Evolutionary conservation across 1,139 yeast genomes (phyloP), one percentile per base, ranked within the genome.

Genomic region (Pichia sp.): DNA sequence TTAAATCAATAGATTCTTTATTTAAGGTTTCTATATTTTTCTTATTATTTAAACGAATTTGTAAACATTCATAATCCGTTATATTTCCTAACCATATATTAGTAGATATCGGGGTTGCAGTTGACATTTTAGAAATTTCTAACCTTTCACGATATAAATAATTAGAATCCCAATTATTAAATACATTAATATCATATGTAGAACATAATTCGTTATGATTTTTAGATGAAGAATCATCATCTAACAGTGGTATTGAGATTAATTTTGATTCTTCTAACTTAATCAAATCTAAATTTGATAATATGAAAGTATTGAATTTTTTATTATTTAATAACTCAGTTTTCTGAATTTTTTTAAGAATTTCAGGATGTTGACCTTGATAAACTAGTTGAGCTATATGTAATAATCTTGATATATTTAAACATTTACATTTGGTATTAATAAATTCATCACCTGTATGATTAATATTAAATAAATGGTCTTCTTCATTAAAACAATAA

Each of bases 71-170:
- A 56, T 69, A 75, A 59, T 83, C 86, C 1, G 77, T 73, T 1
- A 79, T 70, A 60, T 89, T 90, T 1, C 97, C 97, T 43, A 83
- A 73, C 90, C 90, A 90, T 4, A 89, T 78, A 41, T 49, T 28
- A 9, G 48, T 45, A 42, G 77, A 72, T 18, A 69, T 66, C 25
- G 71, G 73, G 0, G 94, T 77, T 0, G 96, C 95, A 2, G 87
- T 73, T 0, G 96, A 83, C 92, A 90, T 86, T 61, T 79, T 78
- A 3, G 88, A 73, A 53, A 89, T 83, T 64, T 89, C 96, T 9
- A 86, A 72, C 52, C 86, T 80, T 62, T 90, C 97, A 58, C 85
- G 81, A 50, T 81, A 74, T 36, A 77, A 71, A 59, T 83, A 82
- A 59, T 87, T 86, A 34, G 79, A 72, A 58, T 84, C 89, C 94